These are phyloP conservation scores for Epichloe typhina DNA, from an alignment of 2,329 filamentous ascomycete species.

Conservation along the genomic window DNA sequence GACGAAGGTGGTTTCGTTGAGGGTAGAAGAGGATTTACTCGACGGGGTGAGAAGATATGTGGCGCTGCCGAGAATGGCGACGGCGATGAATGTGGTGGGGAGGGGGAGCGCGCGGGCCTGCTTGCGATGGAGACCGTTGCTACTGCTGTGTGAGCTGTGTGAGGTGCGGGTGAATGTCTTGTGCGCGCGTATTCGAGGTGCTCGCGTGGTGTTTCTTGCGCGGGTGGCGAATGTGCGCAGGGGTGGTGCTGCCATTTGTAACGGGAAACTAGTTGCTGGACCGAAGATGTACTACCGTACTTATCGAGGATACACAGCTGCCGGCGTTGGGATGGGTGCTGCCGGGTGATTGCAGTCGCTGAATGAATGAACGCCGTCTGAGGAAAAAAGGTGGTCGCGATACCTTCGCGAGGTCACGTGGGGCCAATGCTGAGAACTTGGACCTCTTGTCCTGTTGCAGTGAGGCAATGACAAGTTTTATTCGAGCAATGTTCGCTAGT, in stretches of 20 bases:
- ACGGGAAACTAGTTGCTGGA: neutral
- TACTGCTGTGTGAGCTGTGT: neutral
- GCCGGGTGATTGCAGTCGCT: no score
- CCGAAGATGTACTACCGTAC: no score
- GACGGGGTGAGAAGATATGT: slow-evolving; percentile 16
- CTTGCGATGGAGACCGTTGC: slow-evolving; percentile 14
- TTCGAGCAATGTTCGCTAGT: neutral
- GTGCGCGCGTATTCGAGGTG: neutral
- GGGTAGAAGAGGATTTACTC: slow-evolving; percentile 14
- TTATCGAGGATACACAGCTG: no score
- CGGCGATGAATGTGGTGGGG: slow-evolving; percentile 9
- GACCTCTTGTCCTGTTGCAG: no score
- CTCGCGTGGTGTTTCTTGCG: neutral
- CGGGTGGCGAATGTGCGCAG: neutral
- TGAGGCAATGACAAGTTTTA: no score
- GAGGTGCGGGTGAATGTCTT: neutral
- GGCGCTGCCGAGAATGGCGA: slow-evolving; percentile 12
- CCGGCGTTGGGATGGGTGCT: no score
- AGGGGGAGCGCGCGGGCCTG: slow-evolving; percentile 13
- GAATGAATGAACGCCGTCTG: neutral
- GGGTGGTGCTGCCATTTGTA: neutral
- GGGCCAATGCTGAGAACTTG: neutral
- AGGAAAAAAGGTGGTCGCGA: neutral
- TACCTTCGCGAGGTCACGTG: slow-evolving; percentile 2
- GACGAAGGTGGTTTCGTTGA: slow-evolving; percentile 50